Evolutionary conservation across 2,329 filamentous ascomycete genomes (phyloP), one percentile per base, ranked within the genome.

Genomic region (Xylaria hypoxylon): DNA sequence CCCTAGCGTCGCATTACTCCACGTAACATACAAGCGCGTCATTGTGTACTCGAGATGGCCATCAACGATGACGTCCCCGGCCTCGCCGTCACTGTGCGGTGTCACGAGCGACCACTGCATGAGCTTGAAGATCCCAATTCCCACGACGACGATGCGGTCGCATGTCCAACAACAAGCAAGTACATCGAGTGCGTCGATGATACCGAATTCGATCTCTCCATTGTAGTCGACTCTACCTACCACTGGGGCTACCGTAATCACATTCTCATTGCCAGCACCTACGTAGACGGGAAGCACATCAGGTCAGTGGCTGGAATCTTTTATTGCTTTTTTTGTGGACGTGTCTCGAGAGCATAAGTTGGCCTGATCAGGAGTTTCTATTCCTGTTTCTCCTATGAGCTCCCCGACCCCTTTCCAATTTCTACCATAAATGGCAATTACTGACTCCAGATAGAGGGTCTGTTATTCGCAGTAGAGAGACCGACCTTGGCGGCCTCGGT

Each of bases 171-270:
- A 17, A 13, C 70, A 50, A 63, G 55, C 15, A 73, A 76, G 52
- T 80, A 77, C 58, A 74, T 79, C 35, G 74, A 79, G 67, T 75
- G 73, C 6, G 42, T 70, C 13, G 71, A 77, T 31, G 57, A 76
- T 17, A 48, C 71, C 17, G 58, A 72, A 13, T 79, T 78, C 59
- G 31, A 68, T 3, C 44, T 79, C 31, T 22, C 35, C 3, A 13
- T 73, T 15, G 35, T 59, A 1, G 53, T 78, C 1, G 6, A 59
- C 24, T 19, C 68, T 1, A 33, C 28, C 24, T 78, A 78, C 53
- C 10, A 65, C 2, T 78, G 74, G 74, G 65, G 72, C 13, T 72
- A 73, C 42, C 68, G 63, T 11, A 58, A 72, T 6, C 67, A 75
- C 24, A 24, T 62, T 6, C 63, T 79, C 1, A 2, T 22, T 1